These are phyloP conservation scores for Huntiella abstrusa DNA, from an alignment of 2,329 filamentous ascomycete species.

Conservation along the genomic window DNA sequence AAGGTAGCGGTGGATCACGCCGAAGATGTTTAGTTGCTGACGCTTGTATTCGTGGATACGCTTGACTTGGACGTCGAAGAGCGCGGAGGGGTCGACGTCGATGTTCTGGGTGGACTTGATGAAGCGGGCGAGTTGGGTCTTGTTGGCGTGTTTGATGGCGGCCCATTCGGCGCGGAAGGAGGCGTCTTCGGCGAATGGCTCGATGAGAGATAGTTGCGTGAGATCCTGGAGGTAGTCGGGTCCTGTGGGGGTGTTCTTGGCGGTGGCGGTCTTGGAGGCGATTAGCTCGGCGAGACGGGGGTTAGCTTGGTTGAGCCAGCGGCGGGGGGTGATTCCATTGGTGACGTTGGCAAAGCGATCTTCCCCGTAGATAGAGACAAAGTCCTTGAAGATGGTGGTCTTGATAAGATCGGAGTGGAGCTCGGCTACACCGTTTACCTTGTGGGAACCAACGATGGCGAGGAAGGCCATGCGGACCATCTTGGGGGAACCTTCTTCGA, in stretches of 20 bases:
- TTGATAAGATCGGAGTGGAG: conserved; percentile 95
- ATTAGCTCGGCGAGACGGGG: conserved; percentile 82
- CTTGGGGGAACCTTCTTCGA: conserved; percentile 91
- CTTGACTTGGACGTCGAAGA: conserved; percentile 98
- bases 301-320: conserved; percentile 97
- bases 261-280: conserved; percentile 59
- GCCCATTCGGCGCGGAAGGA: conserved; percentile 87
- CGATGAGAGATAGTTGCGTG: conserved; percentile 68
- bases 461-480: conserved; percentile 96
- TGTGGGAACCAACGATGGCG: conserved; percentile 92
- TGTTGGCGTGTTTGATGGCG: conserved; percentile 93
- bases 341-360: conserved; percentile 99
- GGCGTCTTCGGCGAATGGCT: conserved; percentile 68
- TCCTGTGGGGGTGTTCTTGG: conserved; percentile 20
- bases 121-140: conserved; percentile 75
- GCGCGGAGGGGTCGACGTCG: conserved; percentile 64
- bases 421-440: conserved; percentile 96
- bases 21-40: conserved; percentile 97
- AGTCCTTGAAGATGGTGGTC: conserved; percentile 99
- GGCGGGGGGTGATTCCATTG: conserved; percentile 87
- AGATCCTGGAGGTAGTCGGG: conserved; percentile 79
- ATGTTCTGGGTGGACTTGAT: conserved; percentile 70
- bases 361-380: conserved; percentile 80
- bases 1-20: conserved; percentile 87
- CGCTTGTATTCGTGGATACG: conserved; percentile 99